A percentile compares a stretch with the other conserved stretches of the same genome.
Conservation (phyloP, 305 asterid genomes). For the Rubia peregrina region DNA sequence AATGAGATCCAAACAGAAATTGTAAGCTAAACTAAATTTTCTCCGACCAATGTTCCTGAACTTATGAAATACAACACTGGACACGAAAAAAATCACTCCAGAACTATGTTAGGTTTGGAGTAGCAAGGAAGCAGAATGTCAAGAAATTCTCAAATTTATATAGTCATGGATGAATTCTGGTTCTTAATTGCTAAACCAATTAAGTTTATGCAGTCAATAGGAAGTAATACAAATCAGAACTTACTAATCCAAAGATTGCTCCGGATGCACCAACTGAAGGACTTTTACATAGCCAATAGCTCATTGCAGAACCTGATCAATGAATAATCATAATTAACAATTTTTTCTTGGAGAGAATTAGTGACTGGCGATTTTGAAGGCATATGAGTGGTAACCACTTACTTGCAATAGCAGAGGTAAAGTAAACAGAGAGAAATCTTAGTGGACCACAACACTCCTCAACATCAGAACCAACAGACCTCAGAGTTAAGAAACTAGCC, state of each 20-base stretch:
- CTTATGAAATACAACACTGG: neutral
- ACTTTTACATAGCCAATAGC: conserved; percentile 65
- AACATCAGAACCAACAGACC: conserved; percentile 65
- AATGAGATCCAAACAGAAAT: conserved; percentile 18
- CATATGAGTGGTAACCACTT: conserved; percentile 20
- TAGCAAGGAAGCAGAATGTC: neutral
- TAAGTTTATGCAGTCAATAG: neutral
- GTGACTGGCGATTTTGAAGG: conserved; percentile 15
- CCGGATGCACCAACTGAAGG: conserved; percentile 95
- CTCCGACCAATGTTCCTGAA: neutral
- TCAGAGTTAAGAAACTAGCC: conserved; percentile 81
- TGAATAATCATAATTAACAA: conserved; percentile 20
- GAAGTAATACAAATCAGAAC: conserved; percentile 5
- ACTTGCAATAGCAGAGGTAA: conserved; percentile 77
- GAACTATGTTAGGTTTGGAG: neutral
- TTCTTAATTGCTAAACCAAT: neutral
- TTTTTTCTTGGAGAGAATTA: conserved; percentile 15
- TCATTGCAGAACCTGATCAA: conserved; percentile 72
- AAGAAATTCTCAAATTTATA: neutral
- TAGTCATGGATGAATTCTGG: neutral
- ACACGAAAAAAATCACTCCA: neutral
- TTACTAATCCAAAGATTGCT: conserved; percentile 90
- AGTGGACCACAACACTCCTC: conserved; percentile 65
- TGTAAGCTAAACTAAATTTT: neutral
- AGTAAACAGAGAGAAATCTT: conserved; percentile 63